These are phyloP conservation scores for Gossypium trilobum DNA, from an alignment of 441 rosid species.

Conservation along the genomic window DNA sequence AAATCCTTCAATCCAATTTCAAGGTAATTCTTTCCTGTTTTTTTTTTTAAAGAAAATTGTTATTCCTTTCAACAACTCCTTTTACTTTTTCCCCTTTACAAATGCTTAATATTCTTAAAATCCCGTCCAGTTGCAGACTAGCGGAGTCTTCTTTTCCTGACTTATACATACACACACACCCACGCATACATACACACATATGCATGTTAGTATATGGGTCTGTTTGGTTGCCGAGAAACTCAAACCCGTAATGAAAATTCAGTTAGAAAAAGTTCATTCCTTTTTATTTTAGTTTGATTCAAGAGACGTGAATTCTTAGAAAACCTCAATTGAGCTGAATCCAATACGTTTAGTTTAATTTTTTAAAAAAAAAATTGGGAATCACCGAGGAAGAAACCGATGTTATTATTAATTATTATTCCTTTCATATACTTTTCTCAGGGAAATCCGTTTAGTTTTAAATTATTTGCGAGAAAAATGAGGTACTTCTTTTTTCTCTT, in stretches of 20 bases:
- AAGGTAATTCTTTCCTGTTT: constrained; percentile 19
- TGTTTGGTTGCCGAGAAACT: constrained; percentile 13
- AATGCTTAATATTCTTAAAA: not conserved
- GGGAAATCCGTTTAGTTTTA: not conserved
- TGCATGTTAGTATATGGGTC: no score
- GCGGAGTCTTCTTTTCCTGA: not conserved
- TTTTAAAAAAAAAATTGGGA: not conserved
- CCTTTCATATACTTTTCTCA: not conserved
- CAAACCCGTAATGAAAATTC: not conserved
- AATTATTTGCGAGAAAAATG: not conserved
- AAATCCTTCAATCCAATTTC: constrained; percentile 14
- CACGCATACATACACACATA: no score
- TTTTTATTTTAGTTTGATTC: not conserved
- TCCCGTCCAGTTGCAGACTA: constrained; percentile 2
- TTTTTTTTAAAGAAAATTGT: not conserved
- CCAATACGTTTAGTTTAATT: not conserved
- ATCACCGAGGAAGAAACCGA: not conserved
- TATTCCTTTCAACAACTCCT: no score
- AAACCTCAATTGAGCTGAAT: not conserved
- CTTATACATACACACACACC: no score
- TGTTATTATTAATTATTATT: not conserved
- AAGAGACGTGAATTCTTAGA: not conserved
- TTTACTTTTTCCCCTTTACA: not conserved
- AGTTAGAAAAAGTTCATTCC: not conserved
- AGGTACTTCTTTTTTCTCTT: not conserved